phyloP scores from a whole-genome alignment of 2,329 filamentous ascomycete species.

The Epichloe festucae region DNA sequence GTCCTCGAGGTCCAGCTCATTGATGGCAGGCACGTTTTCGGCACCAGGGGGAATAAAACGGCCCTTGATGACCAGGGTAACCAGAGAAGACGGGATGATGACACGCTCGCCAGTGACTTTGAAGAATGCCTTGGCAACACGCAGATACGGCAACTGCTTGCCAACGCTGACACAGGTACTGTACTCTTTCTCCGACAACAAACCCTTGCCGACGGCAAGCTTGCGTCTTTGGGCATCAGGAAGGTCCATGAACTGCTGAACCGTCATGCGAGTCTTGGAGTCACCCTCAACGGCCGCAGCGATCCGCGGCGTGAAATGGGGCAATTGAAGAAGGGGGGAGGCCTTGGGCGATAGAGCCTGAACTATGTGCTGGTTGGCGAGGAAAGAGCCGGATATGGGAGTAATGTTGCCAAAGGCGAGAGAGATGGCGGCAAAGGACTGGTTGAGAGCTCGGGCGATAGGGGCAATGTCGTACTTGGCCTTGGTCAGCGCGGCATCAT shows the following conservation, averaged over 20 bases:
- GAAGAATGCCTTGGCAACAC: constrained; percentile 90
- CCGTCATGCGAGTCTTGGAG: constrained; percentile 58
- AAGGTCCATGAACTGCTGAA: constrained; percentile 83
- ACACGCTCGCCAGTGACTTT: constrained; percentile 92
- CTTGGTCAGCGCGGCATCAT: constrained; percentile 62
- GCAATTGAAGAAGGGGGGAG: constrained; percentile 84
- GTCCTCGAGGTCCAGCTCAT: constrained; percentile 74
- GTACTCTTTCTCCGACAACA: constrained; percentile 68
- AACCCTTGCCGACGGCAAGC: constrained; percentile 54
- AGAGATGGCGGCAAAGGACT: constrained; percentile 75
- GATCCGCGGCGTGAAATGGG: constrained; percentile 62
- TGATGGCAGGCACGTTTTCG: constrained; percentile 57
- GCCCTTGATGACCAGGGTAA: constrained; percentile 89
- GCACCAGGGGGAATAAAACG: constrained; percentile 84
- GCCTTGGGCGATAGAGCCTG: constrained; percentile 76
- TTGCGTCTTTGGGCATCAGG: constrained; percentile 61
- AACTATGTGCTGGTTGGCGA: constrained; percentile 72
- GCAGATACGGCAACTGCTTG: constrained; percentile 69
- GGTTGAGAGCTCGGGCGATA: constrained; percentile 71
- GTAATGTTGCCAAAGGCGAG: constrained; percentile 76
- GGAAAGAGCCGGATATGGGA: constrained; percentile 72
- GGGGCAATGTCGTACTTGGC: constrained; percentile 85
- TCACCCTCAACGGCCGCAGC: constrained; percentile 59
- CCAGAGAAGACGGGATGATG: constrained; percentile 83
- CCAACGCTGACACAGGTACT: constrained; percentile 62